phyloP scores from a whole-genome alignment of 306 rosid species.

The Medicago arabica region DNA sequence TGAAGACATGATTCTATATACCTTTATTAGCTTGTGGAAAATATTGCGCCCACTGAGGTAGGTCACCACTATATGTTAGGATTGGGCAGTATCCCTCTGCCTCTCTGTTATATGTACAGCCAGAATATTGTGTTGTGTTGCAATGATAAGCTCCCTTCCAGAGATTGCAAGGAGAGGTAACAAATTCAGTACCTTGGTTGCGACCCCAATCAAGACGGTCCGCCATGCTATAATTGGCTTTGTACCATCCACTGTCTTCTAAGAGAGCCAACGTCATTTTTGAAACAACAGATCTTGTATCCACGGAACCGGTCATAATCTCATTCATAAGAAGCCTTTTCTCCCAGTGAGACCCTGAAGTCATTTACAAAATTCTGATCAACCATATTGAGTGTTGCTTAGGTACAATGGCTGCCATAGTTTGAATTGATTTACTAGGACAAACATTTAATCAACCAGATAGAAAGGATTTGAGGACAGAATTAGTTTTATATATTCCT shows the following conservation, averaged over 20 bases:
- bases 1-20: constrained; percentile 37
- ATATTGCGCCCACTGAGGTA: constrained; percentile 96
- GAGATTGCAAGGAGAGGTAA: constrained; percentile 83
- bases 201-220: constrained; percentile 98
- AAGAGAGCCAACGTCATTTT: constrained; percentile 95
- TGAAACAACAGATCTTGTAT: constrained; percentile 97
- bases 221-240: constrained; percentile 97
- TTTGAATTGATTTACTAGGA: neutral
- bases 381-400: neutral
- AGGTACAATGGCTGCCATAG: neutral
- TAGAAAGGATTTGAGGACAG: neutral
- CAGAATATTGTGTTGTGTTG: constrained; percentile 89
- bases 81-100: constrained; percentile 99
- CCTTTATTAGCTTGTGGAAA: constrained; percentile 95
- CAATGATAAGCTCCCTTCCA: constrained; percentile 99
- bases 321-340: constrained; percentile 98
- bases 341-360: constrained; percentile 97
- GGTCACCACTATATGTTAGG: constrained; percentile 84
- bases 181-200: constrained; percentile 92
- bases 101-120: constrained; percentile 98
- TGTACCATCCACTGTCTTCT: constrained; percentile 99
- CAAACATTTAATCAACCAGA: constrained; percentile 27
- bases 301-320: constrained; percentile 99
- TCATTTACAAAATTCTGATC: constrained; percentile 18
- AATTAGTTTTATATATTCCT: neutral